These are phyloP conservation scores for Pistacia atlantica DNA, from an alignment of 345 rosid species.

Conservation along the genomic window DNA sequence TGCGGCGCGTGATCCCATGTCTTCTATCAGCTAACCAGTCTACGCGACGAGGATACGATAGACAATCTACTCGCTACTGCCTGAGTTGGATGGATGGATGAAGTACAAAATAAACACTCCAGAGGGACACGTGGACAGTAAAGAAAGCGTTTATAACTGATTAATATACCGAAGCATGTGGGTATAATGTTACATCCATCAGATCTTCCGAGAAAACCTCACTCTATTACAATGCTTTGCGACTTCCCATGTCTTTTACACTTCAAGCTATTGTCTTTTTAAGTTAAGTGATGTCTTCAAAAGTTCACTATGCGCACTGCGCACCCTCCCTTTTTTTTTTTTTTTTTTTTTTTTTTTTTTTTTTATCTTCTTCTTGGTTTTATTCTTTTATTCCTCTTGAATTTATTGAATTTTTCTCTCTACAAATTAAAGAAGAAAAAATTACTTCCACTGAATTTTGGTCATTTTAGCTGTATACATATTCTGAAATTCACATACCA, in stretches of 20 bases:
- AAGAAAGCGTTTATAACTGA: neutral
- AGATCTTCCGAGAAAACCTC: slow-evolving; percentile 7
- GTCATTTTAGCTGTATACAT: too few relatives aligned
- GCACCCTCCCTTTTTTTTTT: slow-evolving; percentile 11
- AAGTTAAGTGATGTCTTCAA: neutral
- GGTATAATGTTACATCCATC: neutral
- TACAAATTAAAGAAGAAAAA: too few relatives aligned
- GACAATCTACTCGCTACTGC: neutral
- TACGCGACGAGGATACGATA: neutral
- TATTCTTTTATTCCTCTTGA: neutral
- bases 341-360: slow-evolving; percentile 11
- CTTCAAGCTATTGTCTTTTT: too few relatives aligned
- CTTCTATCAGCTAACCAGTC: neutral
- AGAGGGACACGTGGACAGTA: neutral
- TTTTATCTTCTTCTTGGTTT: too few relatives aligned
- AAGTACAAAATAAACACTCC: too few relatives aligned
- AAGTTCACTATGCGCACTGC: slow-evolving; percentile 23
- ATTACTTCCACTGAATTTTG: too few relatives aligned
- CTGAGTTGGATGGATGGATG: too few relatives aligned
- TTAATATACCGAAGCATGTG: neutral
- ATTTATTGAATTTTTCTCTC: too few relatives aligned
- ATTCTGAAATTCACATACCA: too few relatives aligned
- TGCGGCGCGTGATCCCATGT: slow-evolving; percentile 27
- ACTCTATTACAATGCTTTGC: neutral
- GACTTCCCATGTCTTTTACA: neutral